Evolutionary conservation across 148 eudicot genomes (phyloP).

Genomic region (Fagopyrum homotropicum): DNA sequence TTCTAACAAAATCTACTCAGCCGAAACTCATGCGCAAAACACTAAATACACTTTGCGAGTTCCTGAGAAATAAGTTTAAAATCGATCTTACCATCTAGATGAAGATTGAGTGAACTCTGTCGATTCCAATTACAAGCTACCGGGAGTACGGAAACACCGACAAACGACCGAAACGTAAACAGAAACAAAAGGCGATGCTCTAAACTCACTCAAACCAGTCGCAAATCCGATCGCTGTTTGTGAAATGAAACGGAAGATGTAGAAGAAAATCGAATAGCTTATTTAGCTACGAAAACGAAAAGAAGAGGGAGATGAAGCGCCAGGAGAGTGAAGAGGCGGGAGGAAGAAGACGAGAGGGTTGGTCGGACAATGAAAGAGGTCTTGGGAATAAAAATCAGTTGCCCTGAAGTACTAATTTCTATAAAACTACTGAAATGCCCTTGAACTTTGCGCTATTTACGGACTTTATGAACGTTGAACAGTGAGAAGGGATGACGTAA

Average conservation of each 20-base stretch:
- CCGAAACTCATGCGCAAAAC: neutral
- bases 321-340: neutral
- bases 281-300: neutral
- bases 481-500: neutral
- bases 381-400: conserved; percentile 12
- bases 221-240: neutral
- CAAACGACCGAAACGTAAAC: neutral
- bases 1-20: neutral
- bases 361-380: neutral
- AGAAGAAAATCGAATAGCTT: neutral
- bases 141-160: neutral
- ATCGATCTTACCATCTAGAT: neutral
- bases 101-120: neutral
- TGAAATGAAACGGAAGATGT: neutral
- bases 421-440: neutral
- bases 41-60: neutral
- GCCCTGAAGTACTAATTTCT: neutral
- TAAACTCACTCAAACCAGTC: neutral
- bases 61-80: neutral
- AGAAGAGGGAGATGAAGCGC: neutral
- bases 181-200: neutral
- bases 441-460: neutral
- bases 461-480: neutral
- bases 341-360: neutral
- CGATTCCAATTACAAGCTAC: neutral